A percentile compares a stretch with the other conserved stretches of the same genome.
These are phyloP conservation scores for Biscogniauxia marginata DNA, from an alignment of 2,329 filamentous ascomycete genomes.

Conservation along the genomic window DNA sequence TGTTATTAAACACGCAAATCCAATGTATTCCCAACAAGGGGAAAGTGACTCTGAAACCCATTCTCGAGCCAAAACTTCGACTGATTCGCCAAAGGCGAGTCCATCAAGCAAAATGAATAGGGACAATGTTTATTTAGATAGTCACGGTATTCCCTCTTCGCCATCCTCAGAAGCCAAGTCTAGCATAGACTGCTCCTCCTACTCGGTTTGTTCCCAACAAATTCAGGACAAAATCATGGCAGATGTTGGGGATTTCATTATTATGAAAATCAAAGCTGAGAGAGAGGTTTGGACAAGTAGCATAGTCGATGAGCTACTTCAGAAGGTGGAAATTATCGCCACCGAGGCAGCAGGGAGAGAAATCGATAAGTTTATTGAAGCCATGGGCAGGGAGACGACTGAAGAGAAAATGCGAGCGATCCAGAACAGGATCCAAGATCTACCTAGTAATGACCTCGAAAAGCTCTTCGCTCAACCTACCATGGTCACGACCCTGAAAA, in stretches of 20 bases:
- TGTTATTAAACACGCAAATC: neutral
- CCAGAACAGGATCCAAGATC: neutral
- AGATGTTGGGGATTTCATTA: neutral
- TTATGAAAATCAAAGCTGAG: neutral
- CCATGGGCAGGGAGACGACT: neutral
- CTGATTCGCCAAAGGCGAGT: too few species aligned
- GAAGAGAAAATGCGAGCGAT: constrained; percentile 7
- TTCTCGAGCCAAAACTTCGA: too few species aligned
- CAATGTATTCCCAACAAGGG: neutral
- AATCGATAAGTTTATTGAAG: neutral
- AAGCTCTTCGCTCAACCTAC: constrained; percentile 2
- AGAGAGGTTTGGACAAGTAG: neutral
- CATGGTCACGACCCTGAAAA: constrained; percentile 2
- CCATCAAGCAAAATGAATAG: too few species aligned
- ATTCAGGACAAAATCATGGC: too few species aligned
- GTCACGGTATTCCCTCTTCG: too few species aligned
- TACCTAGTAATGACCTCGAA: constrained; percentile 2
- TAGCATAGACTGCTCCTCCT: too few species aligned
- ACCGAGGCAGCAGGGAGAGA: constrained; percentile 3
- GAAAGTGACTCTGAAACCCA: too few species aligned
- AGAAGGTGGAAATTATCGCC: neutral
- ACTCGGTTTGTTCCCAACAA: too few species aligned
- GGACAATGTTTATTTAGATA: too few species aligned
- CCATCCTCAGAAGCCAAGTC: too few species aligned
- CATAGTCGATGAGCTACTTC: constrained; percentile 1